Conservation (phyloP, 1,139 yeast species). For the Lodderomyces margitis region DNA sequence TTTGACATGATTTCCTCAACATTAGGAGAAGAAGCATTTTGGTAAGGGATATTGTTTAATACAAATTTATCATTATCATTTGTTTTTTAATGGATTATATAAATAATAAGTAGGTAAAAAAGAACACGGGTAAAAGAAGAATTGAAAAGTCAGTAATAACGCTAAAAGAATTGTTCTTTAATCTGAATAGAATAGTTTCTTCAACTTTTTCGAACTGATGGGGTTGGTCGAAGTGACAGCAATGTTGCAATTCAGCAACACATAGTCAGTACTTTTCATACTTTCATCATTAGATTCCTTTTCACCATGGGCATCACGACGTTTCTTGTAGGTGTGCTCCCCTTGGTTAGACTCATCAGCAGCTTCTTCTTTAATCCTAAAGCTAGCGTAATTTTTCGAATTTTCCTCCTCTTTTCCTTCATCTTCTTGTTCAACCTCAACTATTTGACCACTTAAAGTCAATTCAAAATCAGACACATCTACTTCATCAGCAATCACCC, state of each 20-base stretch:
- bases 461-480: constrained; percentile 10
- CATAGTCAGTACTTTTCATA: background rate
- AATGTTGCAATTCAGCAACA: constrained; percentile 14
- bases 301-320: background rate
- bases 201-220: background rate
- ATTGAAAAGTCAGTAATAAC: constrained; percentile 21
- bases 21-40: too few relatives aligned
- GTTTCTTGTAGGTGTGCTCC: constrained; percentile 1
- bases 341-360: constrained; percentile 3
- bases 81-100: background rate
- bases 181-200: constrained; percentile 16
- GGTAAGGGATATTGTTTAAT: too few relatives aligned
- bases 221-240: constrained; percentile 10
- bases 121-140: background rate
- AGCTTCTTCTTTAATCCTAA: constrained; percentile 9
- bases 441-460: constrained; percentile 1
- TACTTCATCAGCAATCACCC: too few relatives aligned
- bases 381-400: constrained; percentile 12
- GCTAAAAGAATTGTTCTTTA: too few relatives aligned
- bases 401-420: constrained; percentile 4
- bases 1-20: background rate
- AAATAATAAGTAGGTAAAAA: background rate
- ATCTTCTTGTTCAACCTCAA: constrained; percentile 7
- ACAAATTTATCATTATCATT: too few relatives aligned
- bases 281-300: background rate